A percentile compares a stretch with the other conserved stretches of the same genome.
phyloP scores from a whole-genome alignment of 305 asterid genomes.

The Fraxinus paxiana region DNA sequence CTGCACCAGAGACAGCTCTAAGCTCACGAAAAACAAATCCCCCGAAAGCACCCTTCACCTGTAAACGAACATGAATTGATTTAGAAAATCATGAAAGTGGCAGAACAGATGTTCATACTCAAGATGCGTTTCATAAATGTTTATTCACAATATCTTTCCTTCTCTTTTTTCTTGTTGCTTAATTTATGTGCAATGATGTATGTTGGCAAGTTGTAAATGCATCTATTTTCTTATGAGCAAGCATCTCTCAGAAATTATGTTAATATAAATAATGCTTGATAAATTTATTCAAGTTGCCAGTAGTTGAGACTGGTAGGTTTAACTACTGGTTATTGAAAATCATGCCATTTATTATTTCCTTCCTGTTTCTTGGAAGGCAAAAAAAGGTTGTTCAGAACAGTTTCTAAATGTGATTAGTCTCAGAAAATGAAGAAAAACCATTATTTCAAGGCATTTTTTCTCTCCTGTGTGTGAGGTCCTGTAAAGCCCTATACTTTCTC shows the following conservation, averaged over 20 bases:
- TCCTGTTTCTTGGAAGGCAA: background rate
- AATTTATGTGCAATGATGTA: background rate
- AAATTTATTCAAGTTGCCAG: background rate
- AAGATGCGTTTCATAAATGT: background rate
- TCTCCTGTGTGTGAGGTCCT: background rate
- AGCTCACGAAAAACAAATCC: constrained; percentile 76
- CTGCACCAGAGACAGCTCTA: constrained; percentile 89
- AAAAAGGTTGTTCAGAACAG: background rate
- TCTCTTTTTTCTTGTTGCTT: background rate
- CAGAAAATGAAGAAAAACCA: background rate
- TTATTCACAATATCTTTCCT: background rate
- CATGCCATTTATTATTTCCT: background rate
- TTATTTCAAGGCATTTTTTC: background rate
- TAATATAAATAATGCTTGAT: background rate
- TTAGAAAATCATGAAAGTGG: constrained; percentile 19
- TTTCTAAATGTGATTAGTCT: background rate
- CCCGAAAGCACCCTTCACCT: constrained; percentile 66
- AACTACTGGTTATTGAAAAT: background rate
- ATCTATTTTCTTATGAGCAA: background rate
- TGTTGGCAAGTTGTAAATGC: background rate
- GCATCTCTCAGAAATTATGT: constrained; percentile 1
- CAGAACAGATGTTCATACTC: constrained; percentile 10
- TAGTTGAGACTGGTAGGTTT: background rate
- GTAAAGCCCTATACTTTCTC: background rate
- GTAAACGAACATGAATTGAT: constrained; percentile 20